Conservation (phyloP, 73 alveolate genomes). For the Breviolum minutum region DNA sequence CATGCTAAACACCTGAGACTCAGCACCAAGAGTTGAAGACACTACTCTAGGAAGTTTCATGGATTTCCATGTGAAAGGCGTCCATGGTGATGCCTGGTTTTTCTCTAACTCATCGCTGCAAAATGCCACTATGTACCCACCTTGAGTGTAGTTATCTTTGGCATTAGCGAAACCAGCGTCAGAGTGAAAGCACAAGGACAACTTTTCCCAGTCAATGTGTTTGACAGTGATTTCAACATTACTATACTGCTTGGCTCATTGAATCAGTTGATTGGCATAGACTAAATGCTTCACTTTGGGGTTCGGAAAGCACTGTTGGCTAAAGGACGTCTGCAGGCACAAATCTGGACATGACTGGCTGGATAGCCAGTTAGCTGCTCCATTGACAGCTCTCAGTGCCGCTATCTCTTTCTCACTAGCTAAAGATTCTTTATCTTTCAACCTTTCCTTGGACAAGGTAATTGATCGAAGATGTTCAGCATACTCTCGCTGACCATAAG, state of each 20-base stretch:
- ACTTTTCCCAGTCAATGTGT: background rate
- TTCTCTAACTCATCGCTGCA: background rate
- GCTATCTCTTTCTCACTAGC: conserved; percentile 8
- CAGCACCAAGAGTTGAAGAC: background rate
- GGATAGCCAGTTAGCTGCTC: conserved; percentile 49
- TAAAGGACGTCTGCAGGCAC: background rate
- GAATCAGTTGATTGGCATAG: conserved; percentile 37
- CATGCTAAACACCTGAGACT: background rate
- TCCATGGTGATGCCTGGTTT: background rate
- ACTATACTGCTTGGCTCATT: conserved; percentile 7
- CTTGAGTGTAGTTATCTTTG: conserved; percentile 28
- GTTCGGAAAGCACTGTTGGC: background rate
- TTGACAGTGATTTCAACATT: background rate
- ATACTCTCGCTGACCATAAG: background rate
- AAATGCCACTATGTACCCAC: background rate
- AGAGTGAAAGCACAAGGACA: background rate
- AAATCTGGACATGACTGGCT: conserved; percentile 1
- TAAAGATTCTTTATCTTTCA: background rate
- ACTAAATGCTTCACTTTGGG: background rate
- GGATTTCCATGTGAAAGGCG: background rate
- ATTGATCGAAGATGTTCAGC: conserved; percentile 4
- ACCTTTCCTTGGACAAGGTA: background rate
- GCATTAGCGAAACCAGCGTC: conserved; percentile 42
- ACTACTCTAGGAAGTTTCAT: background rate
- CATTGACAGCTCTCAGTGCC: background rate